Base-by-base conservation (phyloP, 495 filamentous ascomycete genomes). In the Baudoinia panamericana region DNA sequence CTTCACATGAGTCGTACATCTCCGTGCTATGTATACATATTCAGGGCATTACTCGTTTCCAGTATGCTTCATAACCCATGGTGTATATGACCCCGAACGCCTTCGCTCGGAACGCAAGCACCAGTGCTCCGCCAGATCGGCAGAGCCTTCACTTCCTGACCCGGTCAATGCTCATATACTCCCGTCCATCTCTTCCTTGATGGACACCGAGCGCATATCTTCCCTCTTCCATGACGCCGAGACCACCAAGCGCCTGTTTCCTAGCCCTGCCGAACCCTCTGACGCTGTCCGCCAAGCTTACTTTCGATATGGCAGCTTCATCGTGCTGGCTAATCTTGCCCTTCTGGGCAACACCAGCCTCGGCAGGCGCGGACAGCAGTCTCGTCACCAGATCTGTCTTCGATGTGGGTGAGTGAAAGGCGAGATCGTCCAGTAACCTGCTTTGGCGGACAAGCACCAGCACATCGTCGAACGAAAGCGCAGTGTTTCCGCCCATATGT, bases 381-480 rank as follows among this genome's bases (percentile, higher is more conserved):
- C 76, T 63, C 0, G 75, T 76, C 1, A 76, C 72, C 3, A 84
- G 64, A 34, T 79, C 76, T 0, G 64, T 66, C 50, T 76, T 78
- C 30, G 64, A 76, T 13, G 60, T 58, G 3, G 72, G 70, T 30
- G 73, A 68, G 4, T 63, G 60, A 39, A 92, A 80, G 0, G 76
- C 65, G 25, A 72, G 66, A 42, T 90, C 84, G 3, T 69, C 65
- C 1, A 84, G 57, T 12, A 92, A 60, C 8, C 73, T 72, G 26
- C 76, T 79, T 47, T 72, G 72, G 36, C 79, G 78, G 26, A 88
- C 59, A 48, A 82, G 86, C 52, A 72, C 75, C 44, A 87, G 66
- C n/a, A 83, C 66, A 58, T 88, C 82, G 2, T 78, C 80, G 0
- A 92, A 59, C 26, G 71, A 82, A 30, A 62, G 71, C 17, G 80